Percentiles rank a stretch among this genome's conserved stretches.
These are phyloP conservation scores for Hammondia hammondi DNA, from an alignment of 169 alveolate genomes.

Conservation along the genomic window DNA sequence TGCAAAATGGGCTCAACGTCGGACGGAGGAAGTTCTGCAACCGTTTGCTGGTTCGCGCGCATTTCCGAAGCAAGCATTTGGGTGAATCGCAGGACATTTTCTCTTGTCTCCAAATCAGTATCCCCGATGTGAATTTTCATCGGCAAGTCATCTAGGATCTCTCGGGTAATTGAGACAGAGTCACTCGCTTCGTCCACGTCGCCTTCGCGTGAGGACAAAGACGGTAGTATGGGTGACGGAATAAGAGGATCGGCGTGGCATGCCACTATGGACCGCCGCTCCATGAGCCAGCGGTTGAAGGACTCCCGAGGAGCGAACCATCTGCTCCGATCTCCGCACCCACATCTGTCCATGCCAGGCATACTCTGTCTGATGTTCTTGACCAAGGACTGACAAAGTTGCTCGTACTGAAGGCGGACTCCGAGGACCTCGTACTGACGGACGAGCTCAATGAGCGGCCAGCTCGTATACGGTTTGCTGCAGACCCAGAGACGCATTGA, in stretches of 20 bases:
- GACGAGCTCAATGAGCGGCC: conserved; percentile 18
- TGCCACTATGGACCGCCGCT: background rate
- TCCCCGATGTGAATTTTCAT: conserved; percentile 11
- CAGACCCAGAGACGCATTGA: background rate
- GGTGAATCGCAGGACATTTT: background rate
- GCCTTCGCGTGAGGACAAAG: background rate
- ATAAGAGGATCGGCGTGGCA: background rate
- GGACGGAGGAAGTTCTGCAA: background rate
- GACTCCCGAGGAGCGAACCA: conserved; percentile 29
- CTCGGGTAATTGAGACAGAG: background rate
- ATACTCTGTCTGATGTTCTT: background rate
- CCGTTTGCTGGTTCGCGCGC: background rate
- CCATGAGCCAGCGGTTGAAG: conserved; percentile 45
- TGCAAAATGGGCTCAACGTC: background rate
- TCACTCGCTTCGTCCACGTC: background rate
- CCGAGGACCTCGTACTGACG: conserved; percentile 18
- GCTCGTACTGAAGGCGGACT: background rate
- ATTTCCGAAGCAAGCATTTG: background rate
- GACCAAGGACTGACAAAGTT: background rate
- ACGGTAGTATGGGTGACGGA: background rate
- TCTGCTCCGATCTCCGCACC: background rate
- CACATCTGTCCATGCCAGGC: background rate
- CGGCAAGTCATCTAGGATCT: conserved; percentile 24
- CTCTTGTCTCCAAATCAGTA: background rate
- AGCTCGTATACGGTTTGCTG: background rate